Evolutionary conservation across 345 rosid species (phyloP).

Genomic region (Salix koriyanagi): DNA sequence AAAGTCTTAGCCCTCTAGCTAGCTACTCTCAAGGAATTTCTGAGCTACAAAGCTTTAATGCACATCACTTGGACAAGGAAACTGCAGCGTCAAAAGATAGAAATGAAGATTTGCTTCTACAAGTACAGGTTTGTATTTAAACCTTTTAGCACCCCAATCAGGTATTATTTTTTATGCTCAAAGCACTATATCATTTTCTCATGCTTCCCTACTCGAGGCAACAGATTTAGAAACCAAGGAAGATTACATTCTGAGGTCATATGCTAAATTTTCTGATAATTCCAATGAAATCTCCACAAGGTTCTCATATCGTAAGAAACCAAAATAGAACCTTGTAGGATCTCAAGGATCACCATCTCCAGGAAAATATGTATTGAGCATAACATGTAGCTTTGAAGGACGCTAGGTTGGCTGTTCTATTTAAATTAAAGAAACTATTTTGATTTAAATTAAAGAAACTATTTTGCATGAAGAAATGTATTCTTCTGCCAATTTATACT

Average conservation of each 20-base stretch:
- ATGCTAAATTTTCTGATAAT: neutral
- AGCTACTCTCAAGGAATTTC: slow-evolving; percentile 37
- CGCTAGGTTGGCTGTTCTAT: neutral
- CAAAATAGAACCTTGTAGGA: neutral
- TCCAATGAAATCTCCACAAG: neutral
- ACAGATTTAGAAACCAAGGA: neutral
- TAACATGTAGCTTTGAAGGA: neutral
- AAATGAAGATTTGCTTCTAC: slow-evolving; percentile 30
- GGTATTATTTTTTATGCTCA: neutral
- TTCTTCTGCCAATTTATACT: neutral
- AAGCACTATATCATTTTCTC: neutral
- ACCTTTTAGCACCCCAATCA: slow-evolving; percentile 13
- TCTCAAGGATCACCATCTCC: neutral
- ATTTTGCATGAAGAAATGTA: neutral
- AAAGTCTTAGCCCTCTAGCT: slow-evolving; percentile 29
- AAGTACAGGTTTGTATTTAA: slow-evolving; percentile 44
- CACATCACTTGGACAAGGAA: slow-evolving; percentile 26
- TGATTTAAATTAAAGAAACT: no score
- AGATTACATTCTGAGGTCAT: neutral
- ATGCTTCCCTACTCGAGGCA: neutral
- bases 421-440: neutral
- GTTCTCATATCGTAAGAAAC: neutral
- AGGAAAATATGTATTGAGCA: neutral
- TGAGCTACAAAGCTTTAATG: slow-evolving; percentile 30
- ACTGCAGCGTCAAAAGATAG: slow-evolving; percentile 24